Conservation (phyloP, 805 yeast species). For the Wickerhamiella domercqiae region DNA sequence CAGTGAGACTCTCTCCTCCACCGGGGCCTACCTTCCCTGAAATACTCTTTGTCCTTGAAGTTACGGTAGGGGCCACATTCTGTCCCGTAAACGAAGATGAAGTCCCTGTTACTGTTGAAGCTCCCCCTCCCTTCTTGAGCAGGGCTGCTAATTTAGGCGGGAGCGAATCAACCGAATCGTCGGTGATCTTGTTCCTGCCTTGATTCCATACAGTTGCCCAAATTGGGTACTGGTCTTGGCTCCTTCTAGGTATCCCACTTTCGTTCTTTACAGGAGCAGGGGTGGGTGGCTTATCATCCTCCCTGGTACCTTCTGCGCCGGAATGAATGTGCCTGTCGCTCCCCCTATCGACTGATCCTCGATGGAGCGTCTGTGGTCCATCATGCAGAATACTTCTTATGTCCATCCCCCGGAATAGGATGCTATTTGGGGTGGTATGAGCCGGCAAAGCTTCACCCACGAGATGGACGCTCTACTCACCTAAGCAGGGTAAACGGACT, state of each 20-base stretch:
- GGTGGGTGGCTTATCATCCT: no score
- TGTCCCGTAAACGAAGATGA: background rate
- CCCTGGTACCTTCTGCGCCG: no score
- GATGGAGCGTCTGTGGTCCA: no score
- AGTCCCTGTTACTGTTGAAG: no score
- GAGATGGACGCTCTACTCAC: background rate
- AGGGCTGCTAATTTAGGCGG: background rate
- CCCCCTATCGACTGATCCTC: no score
- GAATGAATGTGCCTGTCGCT: no score
- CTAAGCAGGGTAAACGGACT: no score
- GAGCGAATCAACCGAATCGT: conserved; percentile 3
- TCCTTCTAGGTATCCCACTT: no score
- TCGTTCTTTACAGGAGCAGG: no score
- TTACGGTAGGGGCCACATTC: background rate
- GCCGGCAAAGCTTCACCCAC: background rate
- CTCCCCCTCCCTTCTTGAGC: no score
- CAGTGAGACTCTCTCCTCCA: conserved; percentile 20
- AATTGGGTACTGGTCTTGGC: conserved; percentile 49
- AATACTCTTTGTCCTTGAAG: no score
- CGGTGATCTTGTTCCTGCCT: conserved; percentile 22
- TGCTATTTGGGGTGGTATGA: background rate
- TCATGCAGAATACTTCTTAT: no score
- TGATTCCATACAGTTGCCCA: conserved; percentile 68
- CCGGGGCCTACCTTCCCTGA: conserved; percentile 13
- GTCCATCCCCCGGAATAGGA: background rate